These are phyloP conservation scores for Bipolaris sorokiniana DNA, from an alignment of 2,329 filamentous ascomycete genomes.

Conservation along the genomic window DNA sequence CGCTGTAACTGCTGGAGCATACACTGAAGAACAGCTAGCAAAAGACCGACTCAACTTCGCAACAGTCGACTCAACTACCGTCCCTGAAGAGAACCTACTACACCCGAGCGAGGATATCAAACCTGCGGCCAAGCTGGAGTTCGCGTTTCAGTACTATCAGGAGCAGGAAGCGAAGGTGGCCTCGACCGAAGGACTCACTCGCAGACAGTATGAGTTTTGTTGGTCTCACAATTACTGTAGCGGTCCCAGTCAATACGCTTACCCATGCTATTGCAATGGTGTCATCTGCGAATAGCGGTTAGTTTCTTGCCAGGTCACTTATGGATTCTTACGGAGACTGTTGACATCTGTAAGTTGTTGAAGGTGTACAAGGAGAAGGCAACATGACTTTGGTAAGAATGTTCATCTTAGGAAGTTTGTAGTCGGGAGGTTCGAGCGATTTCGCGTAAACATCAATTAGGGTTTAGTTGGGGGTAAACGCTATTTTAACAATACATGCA, in stretches of 20 bases:
- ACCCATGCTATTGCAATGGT: background rate
- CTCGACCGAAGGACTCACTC: background rate
- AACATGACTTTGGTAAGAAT: no score
- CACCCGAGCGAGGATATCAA: background rate
- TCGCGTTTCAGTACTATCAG: background rate
- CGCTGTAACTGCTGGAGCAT: background rate
- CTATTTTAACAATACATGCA: no score
- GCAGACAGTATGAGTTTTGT: background rate
- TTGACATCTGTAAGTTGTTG: background rate
- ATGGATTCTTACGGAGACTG: background rate
- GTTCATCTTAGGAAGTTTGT: no score
- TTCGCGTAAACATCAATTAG: no score
- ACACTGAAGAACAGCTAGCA: background rate
- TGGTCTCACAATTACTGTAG: background rate
- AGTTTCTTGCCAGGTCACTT: background rate
- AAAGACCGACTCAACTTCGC: background rate
- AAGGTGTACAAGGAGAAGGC: no score
- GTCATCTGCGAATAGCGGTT: background rate
- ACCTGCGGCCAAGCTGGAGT: background rate
- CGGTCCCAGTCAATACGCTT: background rate
- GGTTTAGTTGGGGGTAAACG: no score
- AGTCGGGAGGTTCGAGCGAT: no score
- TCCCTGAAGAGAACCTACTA: background rate
- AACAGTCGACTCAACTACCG: background rate
- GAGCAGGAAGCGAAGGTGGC: background rate